Base-by-base conservation (phyloP, 164 flowering plant genomes). In the Vitis rotundifolia region DNA sequence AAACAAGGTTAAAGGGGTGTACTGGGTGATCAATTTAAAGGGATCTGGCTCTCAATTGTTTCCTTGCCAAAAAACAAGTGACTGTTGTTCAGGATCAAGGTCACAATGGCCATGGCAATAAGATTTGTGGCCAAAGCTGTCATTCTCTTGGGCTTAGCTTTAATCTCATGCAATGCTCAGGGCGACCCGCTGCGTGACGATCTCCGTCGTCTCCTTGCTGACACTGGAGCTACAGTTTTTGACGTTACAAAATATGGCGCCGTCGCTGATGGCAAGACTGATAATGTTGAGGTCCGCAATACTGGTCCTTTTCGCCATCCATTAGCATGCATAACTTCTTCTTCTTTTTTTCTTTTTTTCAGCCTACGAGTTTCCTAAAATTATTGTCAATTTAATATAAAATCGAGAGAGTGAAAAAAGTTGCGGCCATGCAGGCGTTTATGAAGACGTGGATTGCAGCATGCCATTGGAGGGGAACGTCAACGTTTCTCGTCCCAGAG, bases 391-490 rank as follows among this genome's bases (percentile, higher is more conserved):
- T 22, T 22, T 22, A 22, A 22, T 22, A 22, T 22, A 22, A 22
- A 22, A 22, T 22, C 26, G 26, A 22, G 26, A 1, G 26, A 22
- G 26, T 22, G 26, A 22, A 22, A 22, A 22, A 22, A 1, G 26
- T 22, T 22, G 26, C 26, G 26, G 26, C 0, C 26, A 22, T 22
- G 74, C 75, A 82, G 85, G 73, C 79, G 48, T 75, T 88, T 55
- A 75, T 75, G 53, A 53, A 68, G 62, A 73, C 92, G 28, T 88
- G 87, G 86, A n/a, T 12, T 11, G 79, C 75, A 9, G 86, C 86
- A 63, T 86, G 87, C 70, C 29, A 75, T 3, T 26, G 60, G 1
- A 9, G 9, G 0, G 75, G 57, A 3, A 64, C 78, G 7, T 82
- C 88, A 3, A 86, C 52, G 67, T 14, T 85, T 11, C 13, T 85